Conservation (phyloP, 2,329 filamentous ascomycete species). For the Venturia effusa region DNA sequence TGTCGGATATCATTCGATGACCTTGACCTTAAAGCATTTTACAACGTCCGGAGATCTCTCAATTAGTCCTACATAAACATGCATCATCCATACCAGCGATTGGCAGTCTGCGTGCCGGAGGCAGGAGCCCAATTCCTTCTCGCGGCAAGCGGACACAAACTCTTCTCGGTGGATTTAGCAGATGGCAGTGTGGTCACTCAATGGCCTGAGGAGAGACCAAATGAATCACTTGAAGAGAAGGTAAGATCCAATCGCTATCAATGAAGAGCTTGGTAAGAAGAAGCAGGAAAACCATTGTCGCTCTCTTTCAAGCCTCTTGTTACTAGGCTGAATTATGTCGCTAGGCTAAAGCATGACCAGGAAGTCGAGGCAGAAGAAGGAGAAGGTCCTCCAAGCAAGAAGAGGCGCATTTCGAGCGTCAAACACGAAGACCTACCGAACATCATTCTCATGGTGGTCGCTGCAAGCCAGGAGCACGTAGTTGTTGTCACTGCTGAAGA, state of each 20-base stretch:
- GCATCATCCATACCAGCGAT: slow-evolving; percentile 32
- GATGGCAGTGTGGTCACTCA: slow-evolving; percentile 48
- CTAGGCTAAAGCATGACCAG: background rate
- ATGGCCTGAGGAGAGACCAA: slow-evolving; percentile 39
- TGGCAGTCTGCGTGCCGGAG: slow-evolving; percentile 19
- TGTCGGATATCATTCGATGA: background rate
- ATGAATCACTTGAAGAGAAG: background rate
- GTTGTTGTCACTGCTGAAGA: slow-evolving; percentile 81
- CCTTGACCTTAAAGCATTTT: background rate
- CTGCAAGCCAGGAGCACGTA: slow-evolving; percentile 55
- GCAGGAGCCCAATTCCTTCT: slow-evolving; percentile 44
- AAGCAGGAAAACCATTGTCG: background rate
- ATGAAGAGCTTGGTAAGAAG: slow-evolving; percentile 13
- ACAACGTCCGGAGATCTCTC: background rate
- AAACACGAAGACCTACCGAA: slow-evolving; percentile 34
- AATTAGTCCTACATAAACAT: slow-evolving; percentile 17
- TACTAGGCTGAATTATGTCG: background rate
- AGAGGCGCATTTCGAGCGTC: slow-evolving; percentile 26
- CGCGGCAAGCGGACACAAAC: slow-evolving; percentile 60
- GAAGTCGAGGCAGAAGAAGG: slow-evolving; percentile 14
- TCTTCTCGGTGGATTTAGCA: slow-evolving; percentile 56
- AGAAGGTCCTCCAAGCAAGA: slow-evolving; percentile 29
- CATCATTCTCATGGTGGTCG: slow-evolving; percentile 57
- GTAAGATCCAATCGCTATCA: slow-evolving; percentile 17
- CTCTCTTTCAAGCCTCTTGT: background rate